These are phyloP conservation scores for Pichia sp. DNA, from an alignment of 1,139 yeast genomes.

Conservation along the genomic window DNA sequence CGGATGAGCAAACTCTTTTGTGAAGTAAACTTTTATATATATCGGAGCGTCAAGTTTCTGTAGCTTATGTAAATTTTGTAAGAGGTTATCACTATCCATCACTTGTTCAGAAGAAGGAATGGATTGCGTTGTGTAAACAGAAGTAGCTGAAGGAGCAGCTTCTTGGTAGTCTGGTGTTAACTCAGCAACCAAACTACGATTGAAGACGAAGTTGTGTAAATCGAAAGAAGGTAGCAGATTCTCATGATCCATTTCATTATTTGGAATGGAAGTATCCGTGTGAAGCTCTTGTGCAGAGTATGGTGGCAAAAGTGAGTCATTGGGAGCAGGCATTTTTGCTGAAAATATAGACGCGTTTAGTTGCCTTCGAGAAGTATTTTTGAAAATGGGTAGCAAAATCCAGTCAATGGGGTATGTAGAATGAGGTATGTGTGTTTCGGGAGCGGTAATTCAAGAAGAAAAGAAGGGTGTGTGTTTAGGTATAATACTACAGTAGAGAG, in stretches of 20 bases:
- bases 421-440: too few relatives aligned
- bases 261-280: too few relatives aligned
- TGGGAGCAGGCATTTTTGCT: too few relatives aligned
- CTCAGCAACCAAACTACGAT: neutral
- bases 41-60: constrained; percentile 3
- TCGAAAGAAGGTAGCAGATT: neutral
- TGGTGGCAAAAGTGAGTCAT: too few relatives aligned
- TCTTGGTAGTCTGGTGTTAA: neutral
- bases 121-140: neutral
- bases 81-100: neutral
- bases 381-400: too few relatives aligned
- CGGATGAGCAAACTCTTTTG: neutral
- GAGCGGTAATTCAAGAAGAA: too few relatives aligned
- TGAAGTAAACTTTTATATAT: constrained; percentile 5
- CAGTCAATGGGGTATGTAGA: too few relatives aligned
- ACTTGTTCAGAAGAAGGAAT: neutral
- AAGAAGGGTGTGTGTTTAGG: too few relatives aligned
- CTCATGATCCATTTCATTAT: neutral
- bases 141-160: neutral
- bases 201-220: neutral
- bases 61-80: neutral
- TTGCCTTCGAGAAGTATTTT: too few relatives aligned
- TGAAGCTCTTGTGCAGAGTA: too few relatives aligned
- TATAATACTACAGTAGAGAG: too few relatives aligned
- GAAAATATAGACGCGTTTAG: too few relatives aligned